Base-by-base conservation (phyloP, 2,329 filamentous ascomycete species). In the Alternaria longipes region DNA sequence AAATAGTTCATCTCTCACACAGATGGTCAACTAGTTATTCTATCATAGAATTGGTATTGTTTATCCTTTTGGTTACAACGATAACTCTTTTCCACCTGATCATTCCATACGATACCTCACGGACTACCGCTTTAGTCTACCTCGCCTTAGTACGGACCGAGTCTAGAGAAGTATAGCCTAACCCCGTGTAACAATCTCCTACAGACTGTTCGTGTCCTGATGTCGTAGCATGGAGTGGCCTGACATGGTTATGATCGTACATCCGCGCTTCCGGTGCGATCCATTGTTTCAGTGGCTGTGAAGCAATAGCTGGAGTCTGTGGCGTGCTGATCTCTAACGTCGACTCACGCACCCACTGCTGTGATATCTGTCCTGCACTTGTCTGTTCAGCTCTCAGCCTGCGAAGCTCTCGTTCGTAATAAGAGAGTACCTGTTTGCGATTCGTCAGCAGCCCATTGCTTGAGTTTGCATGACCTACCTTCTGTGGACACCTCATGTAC, bases 401-500 rank as follows among this genome's bases (percentile, higher is more conserved):
- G 28, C 45, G 28, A 16, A 49, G 18, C 45, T 49, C 45, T 7
- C 28, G 24, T 30, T 49, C 45, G 18, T 34, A 49, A 11, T 49
- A 49, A 49, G 45, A 49, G 18, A 49, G 22, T 20, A 34, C 45
- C 45, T 49, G 26, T 8, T 20, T 34, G 11, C 16, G 16, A 30
- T 36, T 8, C 20, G 24, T 34, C 45, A 20, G 16, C 24, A 49
- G 45, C 45, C 45, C 24, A 9, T 8, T 49, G 14, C 8, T 12
- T 18, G 16, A 8, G n/a, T 8, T 11, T 5, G 45, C 16, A 49
- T 30, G 24, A 49, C 45, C 26, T 5, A 49, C 45, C 18, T 49
- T 49, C 30, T 30, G 45, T 49, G 45, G 45, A 30, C 45, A 49
- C 28, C 28, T 49, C 16, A 34, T 49, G 18, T 49, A 49, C 18